Conservation (phyloP, 108 stramenopile species). For the Nitzschia inconspicua region DNA sequence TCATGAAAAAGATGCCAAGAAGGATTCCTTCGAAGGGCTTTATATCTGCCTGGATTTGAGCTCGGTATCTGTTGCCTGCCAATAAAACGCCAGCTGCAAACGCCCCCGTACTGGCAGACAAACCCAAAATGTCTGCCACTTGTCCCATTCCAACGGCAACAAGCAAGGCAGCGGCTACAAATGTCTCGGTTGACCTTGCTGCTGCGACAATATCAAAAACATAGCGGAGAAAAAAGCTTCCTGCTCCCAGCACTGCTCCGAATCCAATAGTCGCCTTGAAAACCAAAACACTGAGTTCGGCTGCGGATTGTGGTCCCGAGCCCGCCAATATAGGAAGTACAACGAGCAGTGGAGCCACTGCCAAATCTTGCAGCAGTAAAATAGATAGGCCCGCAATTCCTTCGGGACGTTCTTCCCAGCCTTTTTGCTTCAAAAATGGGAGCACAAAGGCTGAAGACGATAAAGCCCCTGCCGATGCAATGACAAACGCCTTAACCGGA, state of each 20-base stretch:
- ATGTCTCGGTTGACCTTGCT: conserved; percentile 63
- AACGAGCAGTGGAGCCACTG: conserved; percentile 72
- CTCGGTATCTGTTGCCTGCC: conserved; percentile 64
- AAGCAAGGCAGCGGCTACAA: conserved; percentile 67
- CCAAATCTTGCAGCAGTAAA: conserved; percentile 67
- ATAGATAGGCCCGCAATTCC: conserved; percentile 66
- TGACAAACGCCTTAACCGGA: conserved; percentile 64
- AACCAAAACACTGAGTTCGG: conserved; percentile 49
- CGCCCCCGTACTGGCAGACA: conserved; percentile 65
- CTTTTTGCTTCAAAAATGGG: conserved; percentile 64
- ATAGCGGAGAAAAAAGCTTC: conserved; percentile 40
- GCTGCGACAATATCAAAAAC: conserved; percentile 73
- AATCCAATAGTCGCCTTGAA: conserved; percentile 73
- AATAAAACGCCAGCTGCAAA: conserved; percentile 80
- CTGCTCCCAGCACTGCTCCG: conserved; percentile 55
- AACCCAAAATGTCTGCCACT: conserved; percentile 53
- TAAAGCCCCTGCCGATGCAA: conserved; percentile 65
- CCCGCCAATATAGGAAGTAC: conserved; percentile 63
- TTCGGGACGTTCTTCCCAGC: conserved; percentile 54
- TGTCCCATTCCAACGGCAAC: conserved; percentile 77
- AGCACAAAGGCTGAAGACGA: conserved; percentile 63
- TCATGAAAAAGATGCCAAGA: conserved; percentile 75
- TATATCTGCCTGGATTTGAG: conserved; percentile 82
- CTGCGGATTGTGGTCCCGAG: conserved; percentile 16
- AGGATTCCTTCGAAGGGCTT: conserved; percentile 81